These are phyloP conservation scores for Fusarium falciforme DNA, from an alignment of 2,329 filamentous ascomycete species.

Conservation along the genomic window DNA sequence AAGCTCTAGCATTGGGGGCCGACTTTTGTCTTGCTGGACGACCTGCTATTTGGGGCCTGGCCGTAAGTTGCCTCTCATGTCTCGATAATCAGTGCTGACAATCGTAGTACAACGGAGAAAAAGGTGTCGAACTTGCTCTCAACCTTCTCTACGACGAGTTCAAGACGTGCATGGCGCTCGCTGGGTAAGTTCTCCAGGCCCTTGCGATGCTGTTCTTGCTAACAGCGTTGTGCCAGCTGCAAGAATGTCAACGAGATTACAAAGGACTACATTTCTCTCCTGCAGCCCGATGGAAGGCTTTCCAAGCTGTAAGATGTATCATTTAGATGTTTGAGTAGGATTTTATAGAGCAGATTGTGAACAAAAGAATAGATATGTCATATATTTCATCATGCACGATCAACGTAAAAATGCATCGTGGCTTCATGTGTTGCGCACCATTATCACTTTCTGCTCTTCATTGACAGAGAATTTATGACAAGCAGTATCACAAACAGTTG, in stretches of 20 bases:
- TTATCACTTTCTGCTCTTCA: not conserved
- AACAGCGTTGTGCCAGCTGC: not conserved
- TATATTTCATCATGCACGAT: too few relatives aligned
- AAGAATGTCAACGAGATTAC: conserved; percentile 16
- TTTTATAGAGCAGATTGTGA: not conserved
- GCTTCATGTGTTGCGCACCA: not conserved
- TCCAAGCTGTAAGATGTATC: conserved; percentile 2
- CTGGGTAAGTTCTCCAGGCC: conserved; percentile 1
- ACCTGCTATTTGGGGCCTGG: conserved; percentile 26
- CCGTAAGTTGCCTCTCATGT: not conserved
- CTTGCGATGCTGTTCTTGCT: too few relatives aligned
- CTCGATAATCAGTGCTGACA: not conserved
- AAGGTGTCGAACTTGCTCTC: conserved; percentile 11
- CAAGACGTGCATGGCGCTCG: conserved; percentile 17
- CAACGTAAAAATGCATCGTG: not conserved
- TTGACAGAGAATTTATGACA: not conserved
- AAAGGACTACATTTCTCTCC: conserved; percentile 15
- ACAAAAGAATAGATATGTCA: not conserved
- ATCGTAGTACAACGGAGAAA: conserved; percentile 5
- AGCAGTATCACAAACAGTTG: not conserved
- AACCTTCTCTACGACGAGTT: conserved; percentile 18
- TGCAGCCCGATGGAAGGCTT: conserved; percentile 9
- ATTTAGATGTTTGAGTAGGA: not conserved
- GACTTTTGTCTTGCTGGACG: conserved; percentile 27
- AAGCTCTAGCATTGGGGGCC: conserved; percentile 50